Percentiles rank a stretch among this genome's conserved stretches.
Conservation (phyloP, 2,329 filamentous ascomycete genomes). For the Fusarium sp. region DNA sequence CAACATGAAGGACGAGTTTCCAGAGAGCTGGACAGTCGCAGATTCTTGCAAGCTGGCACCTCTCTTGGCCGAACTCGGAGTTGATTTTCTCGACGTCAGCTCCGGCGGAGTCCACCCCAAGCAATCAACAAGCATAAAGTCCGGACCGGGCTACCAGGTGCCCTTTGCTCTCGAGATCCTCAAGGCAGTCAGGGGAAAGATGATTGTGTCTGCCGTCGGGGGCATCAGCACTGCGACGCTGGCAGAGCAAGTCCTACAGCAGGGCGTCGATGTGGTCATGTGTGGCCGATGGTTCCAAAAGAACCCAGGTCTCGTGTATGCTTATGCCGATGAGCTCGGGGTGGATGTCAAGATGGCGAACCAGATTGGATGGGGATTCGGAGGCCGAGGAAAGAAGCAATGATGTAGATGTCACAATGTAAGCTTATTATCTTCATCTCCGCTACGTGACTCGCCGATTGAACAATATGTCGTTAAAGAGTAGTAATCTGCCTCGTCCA, state of each 20-base stretch:
- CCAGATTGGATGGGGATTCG: conserved; percentile 51
- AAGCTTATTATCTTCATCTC: too few species aligned
- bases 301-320: conserved; percentile 66
- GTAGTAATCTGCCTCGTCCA: background rate
- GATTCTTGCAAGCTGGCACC: background rate
- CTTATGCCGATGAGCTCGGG: conserved; percentile 66
- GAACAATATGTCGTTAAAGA: too few species aligned
- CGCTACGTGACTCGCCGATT: too few species aligned
- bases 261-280: conserved; percentile 62
- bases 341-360: conserved; percentile 61
- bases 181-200: conserved; percentile 58
- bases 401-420: conserved; percentile 1
- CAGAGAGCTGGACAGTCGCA: background rate
- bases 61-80: conserved; percentile 63
- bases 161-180: conserved; percentile 73
- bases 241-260: conserved; percentile 61
- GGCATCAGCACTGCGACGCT: conserved; percentile 49
- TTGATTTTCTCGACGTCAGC: conserved; percentile 80
- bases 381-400: conserved; percentile 11
- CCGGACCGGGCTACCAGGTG: conserved; percentile 75
- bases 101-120: conserved; percentile 75
- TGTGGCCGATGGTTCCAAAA: conserved; percentile 67
- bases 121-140: conserved; percentile 55
- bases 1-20: background rate
- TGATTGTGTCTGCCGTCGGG: conserved; percentile 65